Base-by-base conservation (phyloP, 2,329 filamentous ascomycete species). In the Colletotrichum kahawae region DNA sequence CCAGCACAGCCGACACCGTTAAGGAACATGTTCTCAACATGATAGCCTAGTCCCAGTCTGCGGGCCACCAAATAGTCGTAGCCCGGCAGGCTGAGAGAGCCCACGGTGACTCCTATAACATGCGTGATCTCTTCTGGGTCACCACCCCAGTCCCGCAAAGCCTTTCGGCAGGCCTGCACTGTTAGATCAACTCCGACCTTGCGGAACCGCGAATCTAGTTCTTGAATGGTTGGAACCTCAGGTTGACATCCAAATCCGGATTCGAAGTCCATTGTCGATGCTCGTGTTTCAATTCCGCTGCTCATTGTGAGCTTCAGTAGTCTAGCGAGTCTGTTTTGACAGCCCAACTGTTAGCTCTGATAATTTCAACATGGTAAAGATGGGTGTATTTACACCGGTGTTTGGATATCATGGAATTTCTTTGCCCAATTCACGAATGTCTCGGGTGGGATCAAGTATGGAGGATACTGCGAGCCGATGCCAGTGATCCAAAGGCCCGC, bases 1-100 rank as follows among this genome's bases (percentile, higher is more conserved):
- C 84, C 84, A 2, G 84, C 84, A 48, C 84, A 85, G 0, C 84
- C 84, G 0, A 85, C 82, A 14, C 84, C 84, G 21, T 83, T 79
- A 2, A 86, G 76, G 1, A 85, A 78, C 2, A 79, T 79, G 16
- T 83, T 77, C 27, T 85, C 81, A 6, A 82, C 82, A 12, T 78
- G 76, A n/a, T 75, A 54, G 13, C 54, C 70, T 10, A 85, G 75
- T 0, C 80, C 77, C 12, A 86, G 80, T 29, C 78, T 77, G 48
- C 82, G 78, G n/a, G 79, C 77, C 12, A 86, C 84, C 3, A 83
- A 78, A 12, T 83, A 77, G 33, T 85, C 84, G 63, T 82, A 84
- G 5, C 84, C 84, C 2, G 84, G 84, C 18, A 80, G 83, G n/a
- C 82, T 81, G 33, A 82, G 79, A 27, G 80, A 80, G 12, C 83